Conservation (phyloP, 75 land plant species). For the Cryptomeria japonica region DNA sequence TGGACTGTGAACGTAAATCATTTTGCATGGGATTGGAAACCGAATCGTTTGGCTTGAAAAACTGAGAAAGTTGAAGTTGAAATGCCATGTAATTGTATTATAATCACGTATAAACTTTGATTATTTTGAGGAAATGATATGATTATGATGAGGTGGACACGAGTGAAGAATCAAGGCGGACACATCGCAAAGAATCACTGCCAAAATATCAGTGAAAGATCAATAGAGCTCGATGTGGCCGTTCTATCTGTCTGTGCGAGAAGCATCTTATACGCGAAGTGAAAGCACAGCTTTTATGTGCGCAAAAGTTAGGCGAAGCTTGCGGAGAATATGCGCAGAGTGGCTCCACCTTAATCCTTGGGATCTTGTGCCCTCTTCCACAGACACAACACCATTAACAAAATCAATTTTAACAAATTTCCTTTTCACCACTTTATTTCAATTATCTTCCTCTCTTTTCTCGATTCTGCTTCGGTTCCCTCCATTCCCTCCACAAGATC, state of each 20-base stretch:
- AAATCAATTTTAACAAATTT: too few relatives aligned
- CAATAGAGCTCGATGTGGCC: not conserved
- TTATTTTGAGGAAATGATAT: too few relatives aligned
- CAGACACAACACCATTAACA: not conserved
- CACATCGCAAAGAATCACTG: conserved; percentile 4
- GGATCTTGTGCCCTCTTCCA: not conserved
- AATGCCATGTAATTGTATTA: not conserved
- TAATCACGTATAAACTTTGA: too few relatives aligned
- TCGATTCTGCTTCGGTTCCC: too few relatives aligned
- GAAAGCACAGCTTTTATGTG: not conserved
- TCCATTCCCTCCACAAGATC: too few relatives aligned
- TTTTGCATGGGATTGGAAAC: not conserved
- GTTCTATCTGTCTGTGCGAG: not conserved
- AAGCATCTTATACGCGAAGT: too few relatives aligned
- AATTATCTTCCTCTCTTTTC: too few relatives aligned
- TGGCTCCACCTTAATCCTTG: not conserved
- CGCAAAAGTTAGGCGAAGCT: not conserved
- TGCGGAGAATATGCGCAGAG: not conserved
- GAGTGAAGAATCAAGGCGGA: not conserved
- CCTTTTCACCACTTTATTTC: not conserved
- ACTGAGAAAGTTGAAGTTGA: not conserved
- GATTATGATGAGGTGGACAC: too few relatives aligned
- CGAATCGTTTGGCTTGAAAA: not conserved
- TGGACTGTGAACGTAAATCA: not conserved
- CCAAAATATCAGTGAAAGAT: not conserved